Evolutionary conservation across 768 basidiomycete genomes (phyloP), one percentile per base, ranked within the genome.

Genomic region (Exsudoporus frostii): DNA sequence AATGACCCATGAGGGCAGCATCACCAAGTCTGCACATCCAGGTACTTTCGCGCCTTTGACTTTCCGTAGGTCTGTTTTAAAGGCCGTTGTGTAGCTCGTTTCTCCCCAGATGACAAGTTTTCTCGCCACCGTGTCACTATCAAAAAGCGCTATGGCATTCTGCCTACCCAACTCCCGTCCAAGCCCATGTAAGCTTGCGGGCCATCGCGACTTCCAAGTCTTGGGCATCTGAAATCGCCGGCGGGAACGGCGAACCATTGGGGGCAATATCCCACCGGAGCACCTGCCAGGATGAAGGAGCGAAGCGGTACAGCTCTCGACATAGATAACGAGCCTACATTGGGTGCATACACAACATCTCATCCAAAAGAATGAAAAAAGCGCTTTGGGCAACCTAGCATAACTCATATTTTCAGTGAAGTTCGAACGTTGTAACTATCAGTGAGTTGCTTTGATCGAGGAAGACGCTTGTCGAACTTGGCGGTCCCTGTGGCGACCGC

Each of bases 51-150:
- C 41, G 19, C 10, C 2, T 27, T 4, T 15, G 20, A 24, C 32
- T 17, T n/a, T 30, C 15, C 29, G 53, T 42, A 8, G 8, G 45
- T 25, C n/a, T 47, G 17, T 30, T 40, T 37, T 43, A 52, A 51
- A 1, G 15, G 14, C 14, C 10, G 14, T 14, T n/a, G 37, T 22
- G 17, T 53, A 97, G 96, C 96, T 15, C 93, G 97, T 37, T 98
- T 98, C 74, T 98, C 96, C 14, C 96, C 96, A 11, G 97, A 99
- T 71, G 96, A 98, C 82, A 98, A 98, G 76, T 98, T 96, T 75
- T 96, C 94, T 56, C 82, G 94, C 57, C 96, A 99, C 67, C 89
- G 97, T 55, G 94, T 98, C 55, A 97, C 93, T 6, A 86, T 98
- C 67, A 98, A 98, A 79, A 92, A 92, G 75, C 85, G 96, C 66